Conservation (phyloP, 2,329 filamentous ascomycete genomes). For the Trichothecium roseum region DNA sequence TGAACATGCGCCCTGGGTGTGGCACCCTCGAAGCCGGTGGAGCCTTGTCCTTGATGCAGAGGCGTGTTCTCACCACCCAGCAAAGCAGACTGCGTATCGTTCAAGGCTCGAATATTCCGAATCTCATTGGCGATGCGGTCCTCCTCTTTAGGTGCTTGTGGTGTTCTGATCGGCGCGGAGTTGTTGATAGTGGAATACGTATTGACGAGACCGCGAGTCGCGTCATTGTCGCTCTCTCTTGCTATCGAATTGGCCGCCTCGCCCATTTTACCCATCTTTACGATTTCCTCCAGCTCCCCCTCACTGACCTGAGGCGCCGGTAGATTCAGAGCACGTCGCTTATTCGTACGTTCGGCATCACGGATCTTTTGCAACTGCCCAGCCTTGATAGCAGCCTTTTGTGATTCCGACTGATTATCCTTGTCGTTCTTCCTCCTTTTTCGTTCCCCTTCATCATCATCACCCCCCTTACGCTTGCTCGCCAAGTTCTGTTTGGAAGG, state of each 20-base stretch:
- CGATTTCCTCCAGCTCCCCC: constrained; percentile 87
- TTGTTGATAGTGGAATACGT: constrained; percentile 77
- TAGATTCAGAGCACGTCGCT: constrained; percentile 70
- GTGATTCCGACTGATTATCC: constrained; percentile 63
- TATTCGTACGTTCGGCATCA: constrained; percentile 95
- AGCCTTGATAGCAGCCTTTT: constrained; percentile 82
- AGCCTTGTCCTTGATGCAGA: constrained; percentile 68
- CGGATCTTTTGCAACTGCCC: constrained; percentile 90
- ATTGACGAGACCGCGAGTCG: constrained; percentile 75
- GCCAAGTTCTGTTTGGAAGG: constrained; percentile 83
- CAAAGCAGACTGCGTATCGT: constrained; percentile 86
- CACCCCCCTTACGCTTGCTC: constrained; percentile 89
- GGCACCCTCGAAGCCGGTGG: constrained; percentile 81
- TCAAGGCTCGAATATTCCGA: constrained; percentile 82
- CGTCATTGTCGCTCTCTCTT: constrained; percentile 69
- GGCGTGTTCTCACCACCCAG: constrained; percentile 91
- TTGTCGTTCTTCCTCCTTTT: constrained; percentile 89
- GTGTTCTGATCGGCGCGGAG: constrained; percentile 82
- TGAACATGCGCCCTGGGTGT: constrained; percentile 70
- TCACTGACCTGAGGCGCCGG: constrained; percentile 89
- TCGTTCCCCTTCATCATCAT: constrained; percentile 70
- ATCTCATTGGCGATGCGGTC: constrained; percentile 97
- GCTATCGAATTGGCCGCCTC: constrained; percentile 72
- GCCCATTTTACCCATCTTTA: constrained; percentile 95
- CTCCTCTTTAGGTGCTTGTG: constrained; percentile 81